These are phyloP conservation scores for Phytophthora kernoviae DNA, from an alignment of 352 stramenopile genomes.

Conservation along the genomic window DNA sequence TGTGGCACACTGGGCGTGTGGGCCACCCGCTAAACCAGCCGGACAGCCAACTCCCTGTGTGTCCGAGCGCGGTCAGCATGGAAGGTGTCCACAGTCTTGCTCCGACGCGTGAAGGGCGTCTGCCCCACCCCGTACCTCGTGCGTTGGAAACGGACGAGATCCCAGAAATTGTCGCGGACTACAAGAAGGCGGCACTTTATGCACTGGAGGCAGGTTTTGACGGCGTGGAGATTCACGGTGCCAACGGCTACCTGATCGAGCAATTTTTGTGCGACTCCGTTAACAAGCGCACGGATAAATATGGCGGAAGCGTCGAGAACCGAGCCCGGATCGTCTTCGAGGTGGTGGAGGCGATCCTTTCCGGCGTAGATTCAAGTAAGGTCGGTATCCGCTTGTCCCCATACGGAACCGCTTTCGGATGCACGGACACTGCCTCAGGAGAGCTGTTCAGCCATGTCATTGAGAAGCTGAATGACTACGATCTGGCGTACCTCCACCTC, in stretches of 20 bases:
- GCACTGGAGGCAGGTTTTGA: conserved; percentile 87
- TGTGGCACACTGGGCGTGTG: conserved; percentile 13
- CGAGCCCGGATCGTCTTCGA: conserved; percentile 66
- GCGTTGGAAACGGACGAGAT: conserved; percentile 79
- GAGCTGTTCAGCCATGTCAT: conserved; percentile 31
- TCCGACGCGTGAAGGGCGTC: conserved; percentile 16
- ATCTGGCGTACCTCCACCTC: conserved; percentile 50
- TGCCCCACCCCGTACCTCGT: conserved; percentile 40
- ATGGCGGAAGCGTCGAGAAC: conserved; percentile 79
- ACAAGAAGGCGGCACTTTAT: conserved; percentile 47
- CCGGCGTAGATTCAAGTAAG: conserved; percentile 22
- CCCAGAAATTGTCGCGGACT: conserved; percentile 60
- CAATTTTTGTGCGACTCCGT: conserved; percentile 71
- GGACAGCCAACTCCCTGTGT: conserved; percentile 6
- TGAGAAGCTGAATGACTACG: conserved; percentile 25
- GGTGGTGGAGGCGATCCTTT: conserved; percentile 42
- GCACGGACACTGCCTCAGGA: conserved; percentile 23
- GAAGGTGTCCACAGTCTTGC: conserved; percentile 3
- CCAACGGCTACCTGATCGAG: conserved; percentile 91
- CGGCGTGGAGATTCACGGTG: conserved; percentile 85
- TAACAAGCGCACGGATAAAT: conserved; percentile 81
- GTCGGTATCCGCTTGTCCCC: conserved; percentile 20
- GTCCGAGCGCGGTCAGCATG: conserved; percentile 5
- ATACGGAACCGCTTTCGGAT: conserved; percentile 32
- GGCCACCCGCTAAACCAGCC: conserved; percentile 9